These are phyloP conservation scores for Coniochaeta sp. DNA, from an alignment of 2,329 filamentous ascomycete species.

Conservation along the genomic window DNA sequence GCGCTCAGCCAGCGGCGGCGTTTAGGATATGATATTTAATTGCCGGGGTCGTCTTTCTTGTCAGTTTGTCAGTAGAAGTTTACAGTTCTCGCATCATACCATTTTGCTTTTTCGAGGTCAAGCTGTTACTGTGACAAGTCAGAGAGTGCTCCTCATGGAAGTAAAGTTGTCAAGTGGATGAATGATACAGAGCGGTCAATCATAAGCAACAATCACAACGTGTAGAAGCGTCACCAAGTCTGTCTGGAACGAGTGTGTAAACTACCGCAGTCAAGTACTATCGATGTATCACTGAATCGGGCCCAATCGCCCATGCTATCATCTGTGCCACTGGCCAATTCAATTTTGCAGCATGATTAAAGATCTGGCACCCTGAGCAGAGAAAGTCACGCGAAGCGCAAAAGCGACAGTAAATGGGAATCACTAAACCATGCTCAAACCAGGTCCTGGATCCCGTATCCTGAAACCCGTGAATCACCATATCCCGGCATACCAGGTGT, in stretches of 20 bases:
- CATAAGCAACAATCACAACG: too few relatives aligned
- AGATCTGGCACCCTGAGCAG: too few relatives aligned
- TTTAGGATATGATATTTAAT: not conserved
- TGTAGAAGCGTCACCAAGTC: too few relatives aligned
- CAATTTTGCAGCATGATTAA: too few relatives aligned
- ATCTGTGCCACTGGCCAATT: too few relatives aligned
- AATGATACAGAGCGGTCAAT: too few relatives aligned
- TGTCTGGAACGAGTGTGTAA: too few relatives aligned
- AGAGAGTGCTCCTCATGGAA: not conserved
- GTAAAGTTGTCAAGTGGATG: not conserved
- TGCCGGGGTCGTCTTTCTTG: not conserved
- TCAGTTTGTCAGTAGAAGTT: not conserved
- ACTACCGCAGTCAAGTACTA: not conserved
- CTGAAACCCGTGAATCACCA: not conserved
- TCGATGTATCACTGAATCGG: too few relatives aligned
- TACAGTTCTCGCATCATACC: not conserved
- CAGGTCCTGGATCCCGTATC: not conserved
- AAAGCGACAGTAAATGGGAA: too few relatives aligned
- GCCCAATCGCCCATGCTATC: too few relatives aligned
- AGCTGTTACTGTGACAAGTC: not conserved
- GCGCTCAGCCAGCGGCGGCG: not conserved
- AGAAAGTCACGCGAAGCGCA: not conserved
- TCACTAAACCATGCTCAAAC: not conserved
- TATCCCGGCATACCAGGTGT: not conserved
- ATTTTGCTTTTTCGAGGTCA: not conserved